phyloP scores from a whole-genome alignment of 1,284 basidiomycete genomes.

The Ganoderma meredithae region DNA sequence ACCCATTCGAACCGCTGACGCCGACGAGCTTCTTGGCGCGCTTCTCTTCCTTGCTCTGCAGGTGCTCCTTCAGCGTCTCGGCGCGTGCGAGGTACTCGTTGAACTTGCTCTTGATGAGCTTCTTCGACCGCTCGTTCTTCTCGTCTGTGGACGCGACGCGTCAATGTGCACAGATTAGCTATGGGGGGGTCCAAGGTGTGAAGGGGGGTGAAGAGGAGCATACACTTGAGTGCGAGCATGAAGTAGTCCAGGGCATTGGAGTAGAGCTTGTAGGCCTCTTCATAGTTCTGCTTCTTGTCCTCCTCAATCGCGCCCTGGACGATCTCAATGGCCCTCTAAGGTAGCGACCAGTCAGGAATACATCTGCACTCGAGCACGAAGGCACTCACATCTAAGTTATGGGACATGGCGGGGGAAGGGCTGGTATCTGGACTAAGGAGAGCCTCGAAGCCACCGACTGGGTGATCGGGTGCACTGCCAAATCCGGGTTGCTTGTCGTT shows the following conservation, averaged over 20 bases:
- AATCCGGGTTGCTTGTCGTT: conserved; percentile 35
- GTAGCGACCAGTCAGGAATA: neutral
- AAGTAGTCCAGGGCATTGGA: conserved; percentile 98
- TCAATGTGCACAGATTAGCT: neutral
- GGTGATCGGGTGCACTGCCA: conserved; percentile 20
- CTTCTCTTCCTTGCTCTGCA: conserved; percentile 73
- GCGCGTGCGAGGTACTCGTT: conserved; percentile 93
- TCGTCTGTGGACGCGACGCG: conserved; percentile 67
- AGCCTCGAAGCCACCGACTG: conserved; percentile 21
- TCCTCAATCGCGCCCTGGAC: conserved; percentile 96
- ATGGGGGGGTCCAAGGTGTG: neutral
- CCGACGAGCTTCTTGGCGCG: conserved; percentile 80
- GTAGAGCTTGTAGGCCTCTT: conserved; percentile 93
- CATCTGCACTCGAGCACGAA: no score
- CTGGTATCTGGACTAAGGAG: conserved; percentile 22
- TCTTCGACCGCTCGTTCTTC: conserved; percentile 94
- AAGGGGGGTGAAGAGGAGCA: conserved; percentile 35
- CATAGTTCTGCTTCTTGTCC: conserved; percentile 93
- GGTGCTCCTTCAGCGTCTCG: conserved; percentile 90
- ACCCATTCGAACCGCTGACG: conserved; percentile 73
- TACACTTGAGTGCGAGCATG: conserved; percentile 89
- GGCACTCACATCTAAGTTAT: conserved; percentile 46
- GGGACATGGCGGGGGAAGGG: conserved; percentile 39
- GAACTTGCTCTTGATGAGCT: conserved; percentile 89
- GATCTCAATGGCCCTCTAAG: conserved; percentile 93